Conservation (phyloP, 148 eudicot species). For the Dianthus caryophyllus region DNA sequence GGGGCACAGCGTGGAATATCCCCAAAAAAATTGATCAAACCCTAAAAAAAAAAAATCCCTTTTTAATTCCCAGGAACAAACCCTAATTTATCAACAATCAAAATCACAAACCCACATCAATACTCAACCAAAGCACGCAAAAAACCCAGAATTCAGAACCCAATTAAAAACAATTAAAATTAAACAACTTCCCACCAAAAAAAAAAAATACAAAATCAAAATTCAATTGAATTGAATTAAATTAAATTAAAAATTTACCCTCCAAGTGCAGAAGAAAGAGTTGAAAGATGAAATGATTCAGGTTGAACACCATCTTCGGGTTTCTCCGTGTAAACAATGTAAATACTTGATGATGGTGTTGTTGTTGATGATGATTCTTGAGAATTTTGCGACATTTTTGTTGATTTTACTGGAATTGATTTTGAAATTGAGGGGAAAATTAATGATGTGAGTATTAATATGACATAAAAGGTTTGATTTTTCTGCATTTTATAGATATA, state of each 20-base stretch:
- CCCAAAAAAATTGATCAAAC: neutral
- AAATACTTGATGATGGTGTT: slow-evolving; percentile 32
- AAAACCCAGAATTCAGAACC: neutral
- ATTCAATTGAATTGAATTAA: too few species aligned
- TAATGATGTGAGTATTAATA: neutral
- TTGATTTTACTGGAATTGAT: slow-evolving; percentile 14
- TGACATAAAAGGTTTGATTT: neutral
- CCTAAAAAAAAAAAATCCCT: neutral
- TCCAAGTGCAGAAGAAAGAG: slow-evolving; percentile 51
- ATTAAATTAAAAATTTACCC: slow-evolving; percentile 26
- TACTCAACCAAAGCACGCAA: neutral
- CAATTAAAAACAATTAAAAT: neutral
- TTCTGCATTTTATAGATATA: neutral
- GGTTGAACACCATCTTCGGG: slow-evolving; percentile 45
- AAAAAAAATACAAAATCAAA: neutral
- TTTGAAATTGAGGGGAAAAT: neutral
- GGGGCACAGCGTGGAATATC: too few species aligned
- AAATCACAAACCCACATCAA: slow-evolving; percentile 9
- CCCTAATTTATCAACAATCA: neutral
- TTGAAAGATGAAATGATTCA: slow-evolving; percentile 51
- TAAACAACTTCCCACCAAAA: neutral
- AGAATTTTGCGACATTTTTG: slow-evolving; percentile 27
- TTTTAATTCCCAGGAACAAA: neutral
- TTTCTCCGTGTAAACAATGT: slow-evolving; percentile 67
- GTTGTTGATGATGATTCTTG: slow-evolving; percentile 13